phyloP scores from a whole-genome alignment of 2,329 filamentous ascomycete genomes.

The Xylogone sp. region DNA sequence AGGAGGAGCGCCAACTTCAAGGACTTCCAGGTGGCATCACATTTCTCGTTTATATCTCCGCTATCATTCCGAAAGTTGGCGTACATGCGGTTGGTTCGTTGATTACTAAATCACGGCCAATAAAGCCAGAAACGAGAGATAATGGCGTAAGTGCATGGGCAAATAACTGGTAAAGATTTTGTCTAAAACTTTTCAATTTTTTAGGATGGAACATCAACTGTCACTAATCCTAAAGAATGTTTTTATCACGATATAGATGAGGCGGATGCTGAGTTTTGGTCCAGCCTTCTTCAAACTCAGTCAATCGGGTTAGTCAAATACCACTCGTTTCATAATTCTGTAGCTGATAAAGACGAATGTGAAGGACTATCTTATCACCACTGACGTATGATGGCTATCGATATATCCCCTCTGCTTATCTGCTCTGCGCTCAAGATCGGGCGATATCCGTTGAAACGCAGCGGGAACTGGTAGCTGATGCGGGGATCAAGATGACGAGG shows the following conservation, averaged over 20 bases:
- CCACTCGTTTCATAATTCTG: background rate
- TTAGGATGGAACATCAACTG: background rate
- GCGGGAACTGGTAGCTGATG: background rate
- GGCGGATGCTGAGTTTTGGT: background rate
- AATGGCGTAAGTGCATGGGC: slow-evolving; percentile 2
- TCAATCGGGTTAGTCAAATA: background rate
- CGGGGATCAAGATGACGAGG: background rate
- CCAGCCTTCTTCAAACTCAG: background rate
- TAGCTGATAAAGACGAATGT: background rate
- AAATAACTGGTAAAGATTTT: background rate
- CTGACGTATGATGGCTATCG: slow-evolving; percentile 2
- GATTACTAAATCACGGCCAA: background rate
- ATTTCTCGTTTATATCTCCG: slow-evolving; percentile 2
- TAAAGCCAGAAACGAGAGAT: background rate
- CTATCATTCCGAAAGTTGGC: slow-evolving; percentile 2
- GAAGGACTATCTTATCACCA: background rate
- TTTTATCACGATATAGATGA: slow-evolving; percentile 1
- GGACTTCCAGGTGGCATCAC: background rate
- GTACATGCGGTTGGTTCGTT: background rate
- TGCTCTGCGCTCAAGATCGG: slow-evolving; percentile 1
- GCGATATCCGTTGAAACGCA: background rate
- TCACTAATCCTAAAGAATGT: background rate
- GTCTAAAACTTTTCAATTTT: background rate
- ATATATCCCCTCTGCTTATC: slow-evolving; percentile 2
- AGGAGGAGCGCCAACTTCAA: slow-evolving; percentile 2